A percentile compares a stretch with the other conserved stretches of the same genome.
Evolutionary conservation across 2,329 filamentous ascomycete genomes (phyloP).

Genomic region (Penicillium sp.): DNA sequence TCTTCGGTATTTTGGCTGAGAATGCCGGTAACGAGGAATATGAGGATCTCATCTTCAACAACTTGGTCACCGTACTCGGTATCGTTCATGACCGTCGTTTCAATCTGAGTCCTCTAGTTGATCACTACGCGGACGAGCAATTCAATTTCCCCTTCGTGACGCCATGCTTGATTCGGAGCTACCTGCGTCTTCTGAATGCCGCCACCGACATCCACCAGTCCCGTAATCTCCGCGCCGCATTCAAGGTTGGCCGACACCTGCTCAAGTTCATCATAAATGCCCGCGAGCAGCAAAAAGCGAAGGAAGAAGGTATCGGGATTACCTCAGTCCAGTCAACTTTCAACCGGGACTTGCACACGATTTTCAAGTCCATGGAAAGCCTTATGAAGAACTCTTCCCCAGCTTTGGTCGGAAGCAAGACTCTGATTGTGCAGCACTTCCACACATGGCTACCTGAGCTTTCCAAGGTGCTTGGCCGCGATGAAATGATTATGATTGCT

Average conservation of each 20-base stretch:
- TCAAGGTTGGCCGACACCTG: constrained; percentile 92
- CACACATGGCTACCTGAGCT: constrained; percentile 97
- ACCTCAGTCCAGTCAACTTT: constrained; percentile 73
- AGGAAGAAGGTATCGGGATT: constrained; percentile 84
- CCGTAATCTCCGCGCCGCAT: constrained; percentile 81
- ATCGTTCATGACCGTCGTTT: constrained; percentile 95
- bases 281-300: constrained; percentile 80
- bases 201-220: constrained; percentile 82
- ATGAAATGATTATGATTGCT: constrained; percentile 88
- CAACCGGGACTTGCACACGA: constrained; percentile 77
- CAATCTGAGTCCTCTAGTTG: constrained; percentile 86
- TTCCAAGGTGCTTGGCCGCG: constrained; percentile 70
- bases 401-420: constrained; percentile 89
- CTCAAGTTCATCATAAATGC: constrained; percentile 94
- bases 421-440: constrained; percentile 91
- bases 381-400: constrained; percentile 88
- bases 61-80: constrained; percentile 83
- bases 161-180: constrained; percentile 82
- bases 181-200: constrained; percentile 78
- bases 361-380: constrained; percentile 86
- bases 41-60: constrained; percentile 89
- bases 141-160: constrained; percentile 95
- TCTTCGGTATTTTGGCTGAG: constrained; percentile 90
- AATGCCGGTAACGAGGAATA: constrained; percentile 89
- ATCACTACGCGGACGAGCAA: constrained; percentile 82